A percentile compares a stretch with the other conserved stretches of the same genome.
Conservation (phyloP, 768 basidiomycete species). For the Dioszegia aurantiaca region DNA sequence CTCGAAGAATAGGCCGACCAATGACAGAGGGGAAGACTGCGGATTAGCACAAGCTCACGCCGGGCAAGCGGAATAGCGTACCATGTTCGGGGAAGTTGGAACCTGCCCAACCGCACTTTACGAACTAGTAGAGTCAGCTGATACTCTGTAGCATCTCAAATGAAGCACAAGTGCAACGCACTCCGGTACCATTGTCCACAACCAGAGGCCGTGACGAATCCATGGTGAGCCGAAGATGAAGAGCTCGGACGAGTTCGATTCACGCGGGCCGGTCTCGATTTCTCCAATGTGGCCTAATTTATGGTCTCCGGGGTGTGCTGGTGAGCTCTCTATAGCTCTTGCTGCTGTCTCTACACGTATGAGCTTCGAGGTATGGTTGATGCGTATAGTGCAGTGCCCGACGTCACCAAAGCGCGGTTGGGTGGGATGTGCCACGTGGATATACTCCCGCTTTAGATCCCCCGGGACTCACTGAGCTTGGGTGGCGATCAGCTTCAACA, state of each 20-base stretch:
- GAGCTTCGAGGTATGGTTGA: not conserved
- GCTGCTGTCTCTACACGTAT: no score
- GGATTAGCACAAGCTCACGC: not conserved
- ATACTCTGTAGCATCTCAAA: not conserved
- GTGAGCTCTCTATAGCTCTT: no score
- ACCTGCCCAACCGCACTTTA: conserved; percentile 85
- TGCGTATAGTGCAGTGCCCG: not conserved
- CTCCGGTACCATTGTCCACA: conserved; percentile 85
- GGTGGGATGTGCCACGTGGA: not conserved
- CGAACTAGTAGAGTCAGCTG: conserved; percentile 61
- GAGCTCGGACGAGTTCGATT: not conserved
- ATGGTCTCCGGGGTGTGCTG: no score
- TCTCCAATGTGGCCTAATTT: no score
- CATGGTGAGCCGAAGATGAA: conserved; percentile 55
- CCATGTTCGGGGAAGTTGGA: conserved; percentile 95
- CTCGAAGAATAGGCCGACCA: conserved; percentile 93
- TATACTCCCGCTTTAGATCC: not conserved
- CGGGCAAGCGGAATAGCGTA: conserved; percentile 48
- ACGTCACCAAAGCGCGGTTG: not conserved
- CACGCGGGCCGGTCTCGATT: not conserved
- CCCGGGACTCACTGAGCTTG: not conserved
- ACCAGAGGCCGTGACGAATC: conserved; percentile 58
- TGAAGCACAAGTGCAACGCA: conserved; percentile 53
- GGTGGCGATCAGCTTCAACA: not conserved
- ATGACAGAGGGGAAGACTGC: conserved; percentile 94